Evolutionary conservation across 2,329 filamentous ascomycete genomes (phyloP).

Genomic region (Ascochyta pisi): DNA sequence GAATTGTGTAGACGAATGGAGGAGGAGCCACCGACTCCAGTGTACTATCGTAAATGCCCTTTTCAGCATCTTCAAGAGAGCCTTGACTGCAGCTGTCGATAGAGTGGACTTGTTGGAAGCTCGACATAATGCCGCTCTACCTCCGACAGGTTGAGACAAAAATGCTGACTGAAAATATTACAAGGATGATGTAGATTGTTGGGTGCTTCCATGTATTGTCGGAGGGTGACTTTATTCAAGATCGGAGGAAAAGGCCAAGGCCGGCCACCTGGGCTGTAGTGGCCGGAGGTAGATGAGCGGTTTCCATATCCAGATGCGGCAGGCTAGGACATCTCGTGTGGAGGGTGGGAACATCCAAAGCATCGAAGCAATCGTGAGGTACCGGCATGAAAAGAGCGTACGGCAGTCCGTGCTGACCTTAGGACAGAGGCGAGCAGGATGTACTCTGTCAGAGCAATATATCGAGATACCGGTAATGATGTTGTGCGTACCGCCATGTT

Average conservation of each 20-base stretch:
- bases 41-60: slow-evolving; percentile 40
- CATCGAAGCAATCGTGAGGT: slow-evolving; percentile 18
- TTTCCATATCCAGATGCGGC: slow-evolving; percentile 27
- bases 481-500: slow-evolving; percentile 12
- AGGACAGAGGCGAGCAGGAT: slow-evolving; percentile 25
- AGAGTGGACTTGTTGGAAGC: slow-evolving; percentile 25
- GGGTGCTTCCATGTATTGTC: slow-evolving; percentile 26
- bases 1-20: slow-evolving; percentile 37
- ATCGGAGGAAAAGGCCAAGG: slow-evolving; percentile 23
- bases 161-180: slow-evolving; percentile 25
- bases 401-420: slow-evolving; percentile 33
- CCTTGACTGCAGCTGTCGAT: slow-evolving; percentile 26
- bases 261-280: slow-evolving; percentile 31
- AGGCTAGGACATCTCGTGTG: slow-evolving; percentile 28
- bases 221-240: slow-evolving; percentile 37
- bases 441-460: slow-evolving; percentile 30
- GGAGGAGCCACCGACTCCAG: slow-evolving; percentile 31
- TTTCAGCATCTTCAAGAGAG: slow-evolving; percentile 43
- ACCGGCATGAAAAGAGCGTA: slow-evolving; percentile 29
- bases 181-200: slow-evolving; percentile 32
- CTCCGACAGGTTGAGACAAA: slow-evolving; percentile 21
- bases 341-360: slow-evolving; percentile 19
- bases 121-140: slow-evolving; percentile 30
- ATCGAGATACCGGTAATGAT: slow-evolving; percentile 15
- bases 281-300: slow-evolving; percentile 20